Evolutionary conservation across 2,329 filamentous ascomycete species (phyloP).

Genomic region (Fusarium abutilonis): DNA sequence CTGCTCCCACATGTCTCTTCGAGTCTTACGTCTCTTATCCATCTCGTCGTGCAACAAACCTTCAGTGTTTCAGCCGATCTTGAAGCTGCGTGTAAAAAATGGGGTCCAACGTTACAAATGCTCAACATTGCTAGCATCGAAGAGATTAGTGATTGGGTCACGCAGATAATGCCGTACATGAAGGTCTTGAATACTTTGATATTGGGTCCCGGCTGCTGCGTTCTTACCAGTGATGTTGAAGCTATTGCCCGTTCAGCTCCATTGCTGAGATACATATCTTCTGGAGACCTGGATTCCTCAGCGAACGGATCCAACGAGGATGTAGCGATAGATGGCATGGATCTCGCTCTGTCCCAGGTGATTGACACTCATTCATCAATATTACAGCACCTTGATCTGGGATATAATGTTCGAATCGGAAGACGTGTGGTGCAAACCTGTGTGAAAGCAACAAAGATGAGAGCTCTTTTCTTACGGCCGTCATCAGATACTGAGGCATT

Average conservation of each 20-base stretch:
- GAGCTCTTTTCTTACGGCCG: accelerated
- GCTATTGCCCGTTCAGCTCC: not conserved
- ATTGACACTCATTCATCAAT: conserved; percentile 6
- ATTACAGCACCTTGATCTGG: not conserved
- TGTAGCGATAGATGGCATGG: not conserved
- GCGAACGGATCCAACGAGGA: not conserved
- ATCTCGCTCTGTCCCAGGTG: not conserved
- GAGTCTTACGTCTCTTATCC: not conserved
- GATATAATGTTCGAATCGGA: not conserved
- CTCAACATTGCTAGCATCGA: accelerated
- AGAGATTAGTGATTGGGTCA: not conserved
- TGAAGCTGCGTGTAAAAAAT: not conserved
- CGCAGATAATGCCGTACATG: not conserved
- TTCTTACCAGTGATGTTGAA: not conserved
- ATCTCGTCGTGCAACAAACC: accelerated
- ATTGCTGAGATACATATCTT: not conserved
- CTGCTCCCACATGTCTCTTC: conserved; percentile 1
- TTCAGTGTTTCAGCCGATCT: not conserved
- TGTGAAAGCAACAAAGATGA: not conserved
- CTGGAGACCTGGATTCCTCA: accelerated
- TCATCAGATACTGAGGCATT: not conserved
- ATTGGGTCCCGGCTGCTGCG: not conserved
- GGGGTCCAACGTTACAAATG: not conserved
- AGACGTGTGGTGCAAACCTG: not conserved
- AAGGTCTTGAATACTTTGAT: not conserved